These are phyloP conservation scores for Quercus mongolica DNA, from an alignment of 306 rosid genomes.

Conservation along the genomic window DNA sequence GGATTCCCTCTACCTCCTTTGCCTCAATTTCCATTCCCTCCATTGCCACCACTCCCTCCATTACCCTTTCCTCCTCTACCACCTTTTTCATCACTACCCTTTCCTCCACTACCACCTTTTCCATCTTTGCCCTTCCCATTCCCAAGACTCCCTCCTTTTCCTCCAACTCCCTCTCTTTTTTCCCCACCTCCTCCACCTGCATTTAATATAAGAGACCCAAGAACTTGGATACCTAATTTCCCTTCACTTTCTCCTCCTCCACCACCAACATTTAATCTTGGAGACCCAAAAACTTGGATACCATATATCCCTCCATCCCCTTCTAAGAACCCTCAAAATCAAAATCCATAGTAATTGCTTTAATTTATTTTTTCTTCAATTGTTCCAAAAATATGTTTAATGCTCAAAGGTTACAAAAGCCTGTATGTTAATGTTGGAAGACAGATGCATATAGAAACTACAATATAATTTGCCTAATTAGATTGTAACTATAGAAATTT, in stretches of 20 bases:
- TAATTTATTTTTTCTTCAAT: not conserved
- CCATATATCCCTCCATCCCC: conserved; percentile 43
- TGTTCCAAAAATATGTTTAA: conserved; percentile 6
- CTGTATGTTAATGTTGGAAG: conserved; percentile 5
- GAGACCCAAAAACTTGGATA: conserved; percentile 59
- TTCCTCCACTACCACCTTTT: conserved; percentile 33
- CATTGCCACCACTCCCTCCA: conserved; percentile 27
- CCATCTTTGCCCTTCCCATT: conserved; percentile 33
- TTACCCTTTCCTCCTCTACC: conserved; percentile 24
- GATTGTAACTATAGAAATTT: not conserved
- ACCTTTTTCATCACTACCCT: conserved; percentile 24
- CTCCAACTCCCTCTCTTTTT: conserved; percentile 22
- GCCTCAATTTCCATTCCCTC: conserved; percentile 35
- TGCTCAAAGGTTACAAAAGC: not conserved
- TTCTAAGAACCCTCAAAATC: conserved; percentile 26
- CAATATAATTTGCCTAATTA: not conserved
- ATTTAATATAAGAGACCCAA: conserved; percentile 41
- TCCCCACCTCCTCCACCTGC: conserved; percentile 43
- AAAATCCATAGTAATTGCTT: conserved; percentile 25
- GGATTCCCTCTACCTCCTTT: conserved; percentile 41
- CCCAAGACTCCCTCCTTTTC: conserved; percentile 32
- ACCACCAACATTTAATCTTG: conserved; percentile 34
- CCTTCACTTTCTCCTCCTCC: conserved; percentile 33
- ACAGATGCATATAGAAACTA: conserved; percentile 1
- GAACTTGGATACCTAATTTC: conserved; percentile 42